phyloP scores from a whole-genome alignment of 2,329 filamentous ascomycete genomes.

The Cytospora mali region DNA sequence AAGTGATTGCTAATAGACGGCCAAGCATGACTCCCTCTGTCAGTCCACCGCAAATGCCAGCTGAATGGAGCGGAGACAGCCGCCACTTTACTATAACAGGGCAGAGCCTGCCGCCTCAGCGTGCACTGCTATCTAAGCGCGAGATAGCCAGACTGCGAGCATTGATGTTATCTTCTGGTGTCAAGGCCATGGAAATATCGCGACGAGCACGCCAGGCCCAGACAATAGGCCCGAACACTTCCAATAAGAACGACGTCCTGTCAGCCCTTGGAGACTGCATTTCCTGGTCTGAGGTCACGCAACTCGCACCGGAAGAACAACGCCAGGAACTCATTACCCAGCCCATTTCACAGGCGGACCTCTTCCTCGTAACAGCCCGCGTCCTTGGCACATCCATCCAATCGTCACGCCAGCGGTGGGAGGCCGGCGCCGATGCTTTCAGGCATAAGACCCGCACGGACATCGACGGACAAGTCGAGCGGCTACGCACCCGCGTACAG shows the following conservation, averaged over 20 bases:
- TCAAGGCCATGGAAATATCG: conserved; percentile 83
- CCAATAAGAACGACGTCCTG: conserved; percentile 32
- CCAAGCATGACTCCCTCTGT: conserved; percentile 38
- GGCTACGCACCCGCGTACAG: conserved; percentile 49
- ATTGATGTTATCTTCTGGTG: conserved; percentile 79
- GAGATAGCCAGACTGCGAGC: conserved; percentile 80
- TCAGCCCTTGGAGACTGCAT: conserved; percentile 32
- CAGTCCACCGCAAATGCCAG: conserved; percentile 27
- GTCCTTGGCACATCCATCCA: conserved; percentile 52
- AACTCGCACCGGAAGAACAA: conserved; percentile 41
- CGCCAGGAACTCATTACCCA: conserved; percentile 37
- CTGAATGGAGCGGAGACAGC: conserved; percentile 29
- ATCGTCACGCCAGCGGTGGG: conserved; percentile 57
- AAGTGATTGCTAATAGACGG: conserved; percentile 41
- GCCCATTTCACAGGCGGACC: conserved; percentile 45
- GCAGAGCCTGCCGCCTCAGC: conserved; percentile 41
- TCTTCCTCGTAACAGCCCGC: conserved; percentile 57
- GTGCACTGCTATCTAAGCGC: conserved; percentile 58
- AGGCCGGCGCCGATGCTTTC: conserved; percentile 62
- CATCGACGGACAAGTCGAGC: conserved; percentile 55
- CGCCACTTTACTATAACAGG: conserved; percentile 58
- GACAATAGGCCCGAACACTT: conserved; percentile 39
- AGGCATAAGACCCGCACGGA: conserved; percentile 56
- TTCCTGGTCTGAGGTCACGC: conserved; percentile 49
- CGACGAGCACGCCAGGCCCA: conserved; percentile 60